phyloP scores from a whole-genome alignment of 1,284 basidiomycete genomes.

The Apiotrichum montevideense region DNA sequence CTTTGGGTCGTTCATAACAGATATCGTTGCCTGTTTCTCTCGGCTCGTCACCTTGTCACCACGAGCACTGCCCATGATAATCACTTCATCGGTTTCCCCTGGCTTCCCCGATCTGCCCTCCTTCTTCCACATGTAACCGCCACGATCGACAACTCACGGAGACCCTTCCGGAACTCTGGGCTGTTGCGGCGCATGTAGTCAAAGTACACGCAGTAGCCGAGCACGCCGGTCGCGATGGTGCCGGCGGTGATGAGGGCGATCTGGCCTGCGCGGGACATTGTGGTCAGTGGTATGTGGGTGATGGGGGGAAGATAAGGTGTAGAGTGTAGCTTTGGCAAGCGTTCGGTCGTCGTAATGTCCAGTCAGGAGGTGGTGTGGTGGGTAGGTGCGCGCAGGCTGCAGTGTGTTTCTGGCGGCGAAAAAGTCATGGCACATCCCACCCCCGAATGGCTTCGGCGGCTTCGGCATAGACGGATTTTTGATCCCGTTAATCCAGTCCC shows the following conservation, averaged over 20 bases:
- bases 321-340: neutral
- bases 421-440: too few relatives aligned
- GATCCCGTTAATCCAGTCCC: too few relatives aligned
- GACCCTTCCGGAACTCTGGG: constrained; percentile 74
- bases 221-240: constrained; percentile 56
- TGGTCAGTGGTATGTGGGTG: neutral
- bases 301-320: neutral
- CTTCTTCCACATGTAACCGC: neutral
- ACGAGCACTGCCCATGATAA: too few relatives aligned
- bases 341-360: neutral
- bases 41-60: too few relatives aligned
- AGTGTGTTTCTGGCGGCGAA: too few relatives aligned
- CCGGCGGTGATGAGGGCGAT: constrained; percentile 61
- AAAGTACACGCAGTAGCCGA: constrained; percentile 84
- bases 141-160: constrained; percentile 57
- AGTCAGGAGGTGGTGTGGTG: too few relatives aligned
- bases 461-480: too few relatives aligned
- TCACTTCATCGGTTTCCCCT: too few relatives aligned
- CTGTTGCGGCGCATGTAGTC: constrained; percentile 92
- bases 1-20: too few relatives aligned
- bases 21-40: too few relatives aligned
- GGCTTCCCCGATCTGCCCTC: neutral
- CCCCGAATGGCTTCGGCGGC: too few relatives aligned
- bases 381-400: too few relatives aligned
- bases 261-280: constrained; percentile 43